phyloP scores from a whole-genome alignment of 345 rosid species.

The Salix arbutifolia region DNA sequence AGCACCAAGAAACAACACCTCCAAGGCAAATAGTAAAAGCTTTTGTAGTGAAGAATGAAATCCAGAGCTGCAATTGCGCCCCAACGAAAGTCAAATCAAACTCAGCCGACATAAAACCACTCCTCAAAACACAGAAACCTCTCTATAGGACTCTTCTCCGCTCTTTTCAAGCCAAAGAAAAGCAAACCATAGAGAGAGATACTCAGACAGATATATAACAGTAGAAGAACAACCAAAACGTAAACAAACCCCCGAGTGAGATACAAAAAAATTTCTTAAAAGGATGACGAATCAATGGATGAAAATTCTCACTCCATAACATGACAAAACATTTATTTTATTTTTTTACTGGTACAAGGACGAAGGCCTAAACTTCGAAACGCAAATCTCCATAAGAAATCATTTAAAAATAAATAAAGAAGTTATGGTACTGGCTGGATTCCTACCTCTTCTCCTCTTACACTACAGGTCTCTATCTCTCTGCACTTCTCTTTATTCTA shows the following conservation, averaged over 20 bases:
- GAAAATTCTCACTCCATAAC: constrained; percentile 29
- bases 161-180: not conserved
- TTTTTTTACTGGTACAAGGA: not conserved
- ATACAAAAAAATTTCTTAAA: constrained; percentile 2
- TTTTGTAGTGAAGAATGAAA: constrained; percentile 13
- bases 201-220: not conserved
- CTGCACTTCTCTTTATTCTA: not conserved
- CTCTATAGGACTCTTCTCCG: not conserved
- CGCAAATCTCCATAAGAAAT: constrained; percentile 30
- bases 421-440: not conserved
- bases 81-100: constrained; percentile 68
- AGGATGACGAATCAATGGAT: constrained; percentile 65
- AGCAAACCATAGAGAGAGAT: not conserved
- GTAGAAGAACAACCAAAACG: not conserved
- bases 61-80: constrained; percentile 61
- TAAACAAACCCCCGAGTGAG: not conserved
- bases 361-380: constrained; percentile 7
- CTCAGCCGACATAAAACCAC: constrained; percentile 88
- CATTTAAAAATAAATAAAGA: not conserved
- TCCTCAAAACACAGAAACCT: constrained; percentile 10
- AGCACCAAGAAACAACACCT: constrained; percentile 17
- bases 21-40: constrained; percentile 6
- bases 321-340: constrained; percentile 23
- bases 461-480: constrained; percentile 14
- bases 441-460: not conserved